Base-by-base conservation (phyloP, 2,329 filamentous ascomycete genomes). In the Elsinoe perseae region DNA sequence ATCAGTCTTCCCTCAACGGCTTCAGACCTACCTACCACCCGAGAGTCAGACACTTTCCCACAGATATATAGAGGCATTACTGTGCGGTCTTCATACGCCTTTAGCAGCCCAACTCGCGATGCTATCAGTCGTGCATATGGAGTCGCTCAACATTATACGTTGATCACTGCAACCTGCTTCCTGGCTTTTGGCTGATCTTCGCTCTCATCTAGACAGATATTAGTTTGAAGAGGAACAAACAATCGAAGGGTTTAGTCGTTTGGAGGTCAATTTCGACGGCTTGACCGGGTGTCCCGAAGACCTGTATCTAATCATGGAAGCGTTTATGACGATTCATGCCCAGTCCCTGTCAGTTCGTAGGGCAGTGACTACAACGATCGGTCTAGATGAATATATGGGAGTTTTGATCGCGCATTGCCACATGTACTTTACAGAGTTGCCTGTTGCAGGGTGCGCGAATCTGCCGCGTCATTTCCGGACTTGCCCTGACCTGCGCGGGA, bases 101-200 rank as follows among this genome's bases (percentile, higher is more conserved):
- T 74, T 14, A 72, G 74, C 3, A 74, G 63, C 5, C 64, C 70
- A 0, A 71, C 68, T 20, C 66, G 77, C 14, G 58, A 68, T 16
- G 77, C 69, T 2, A 77, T 79, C 52, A 69, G 74, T 27, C 56
- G 68, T 46, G 65, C 77, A 0, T 80, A 80, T 57, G 75, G 70
- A 1, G 72, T 74, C 34, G 70, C 73, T 3, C 76, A 80, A 66
- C 69, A 64, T 30, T 61, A 64, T n/a, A 69, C 75, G 68, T 62
- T 74, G 27, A 71, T 73, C 44, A 70, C 71, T 3, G 61, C 69
- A 43, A 66, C 64, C 6, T 62, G 60, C 4, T 57, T 68, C 27
- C 62, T 66, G 60, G 65, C 61, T 40, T 27, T 70, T 16, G 61
- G 60, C 3, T 32, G 67, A 14, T 67, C 25, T 64, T 60, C 34